Evolutionary conservation across 1,139 yeast species (phyloP).

Genomic region (Saccharomyces hybrid): DNA sequence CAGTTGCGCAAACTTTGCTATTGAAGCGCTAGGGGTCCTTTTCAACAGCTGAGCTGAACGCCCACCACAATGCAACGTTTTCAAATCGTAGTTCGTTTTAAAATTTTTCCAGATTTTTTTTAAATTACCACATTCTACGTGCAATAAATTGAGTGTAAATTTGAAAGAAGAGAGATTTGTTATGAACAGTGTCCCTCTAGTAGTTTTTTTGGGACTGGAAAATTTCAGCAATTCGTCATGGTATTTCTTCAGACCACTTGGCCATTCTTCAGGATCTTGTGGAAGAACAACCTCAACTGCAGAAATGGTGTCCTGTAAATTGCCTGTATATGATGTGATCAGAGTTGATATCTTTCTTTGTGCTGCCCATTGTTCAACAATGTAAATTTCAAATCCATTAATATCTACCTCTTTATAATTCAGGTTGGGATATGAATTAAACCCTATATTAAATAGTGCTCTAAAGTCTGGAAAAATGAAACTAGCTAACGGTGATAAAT

Average conservation of each 20-base stretch:
- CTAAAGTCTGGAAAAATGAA: conserved; percentile 43
- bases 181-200: conserved; percentile 58
- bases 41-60: conserved; percentile 65
- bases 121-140: conserved; percentile 58
- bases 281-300: too few species aligned
- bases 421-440: conserved; percentile 34
- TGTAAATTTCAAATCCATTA: too few species aligned
- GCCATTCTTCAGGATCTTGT: conserved; percentile 45
- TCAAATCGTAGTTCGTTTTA: conserved; percentile 65
- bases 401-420: conserved; percentile 34
- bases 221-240: conserved; percentile 56
- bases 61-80: conserved; percentile 76
- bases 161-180: conserved; percentile 78
- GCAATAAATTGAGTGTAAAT: conserved; percentile 61
- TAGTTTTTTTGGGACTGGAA: conserved; percentile 46
- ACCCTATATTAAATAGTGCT: conserved; percentile 42
- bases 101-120: conserved; percentile 47
- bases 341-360: too few species aligned
- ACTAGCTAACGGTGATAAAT: conserved; percentile 42
- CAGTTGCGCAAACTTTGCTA: conserved; percentile 73
- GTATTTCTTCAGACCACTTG: conserved; percentile 48
- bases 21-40: conserved; percentile 66
- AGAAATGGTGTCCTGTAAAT: too few species aligned
- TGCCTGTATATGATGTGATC: too few species aligned
- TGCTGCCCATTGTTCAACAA: too few species aligned